Evolutionary conservation across 805 yeast genomes (phyloP), one percentile per base, ranked within the genome.

Genomic region (Yarrowia porcina): DNA sequence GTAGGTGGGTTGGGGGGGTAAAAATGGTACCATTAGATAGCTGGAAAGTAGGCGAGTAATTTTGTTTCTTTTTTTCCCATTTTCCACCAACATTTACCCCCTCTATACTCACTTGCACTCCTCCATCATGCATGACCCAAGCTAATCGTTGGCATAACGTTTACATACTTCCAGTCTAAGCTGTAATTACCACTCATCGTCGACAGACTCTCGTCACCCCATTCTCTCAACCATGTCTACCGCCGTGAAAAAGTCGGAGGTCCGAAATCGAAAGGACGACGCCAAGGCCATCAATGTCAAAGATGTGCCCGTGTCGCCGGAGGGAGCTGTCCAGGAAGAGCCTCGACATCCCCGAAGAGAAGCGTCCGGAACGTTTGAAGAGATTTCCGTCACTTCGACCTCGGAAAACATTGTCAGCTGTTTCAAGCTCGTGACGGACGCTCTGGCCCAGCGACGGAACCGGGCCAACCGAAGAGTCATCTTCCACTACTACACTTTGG

Each of bases 371-470:
- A 39, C 61, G 6, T 56, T 56, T 41, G 61, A 56, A 39, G 61
- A 56, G 49, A 56, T 56, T 21, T 56, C 61, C 36, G 61, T 56
- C 39, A 56, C 61, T 9, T 56, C 61, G 12, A 56, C 64, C 17
- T 36, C 54, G 28, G 50, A 27, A 10, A 39, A 52, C 42, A 44
- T 42, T n/a, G 61, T 36, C 28, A 25, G 42, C 20, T 52, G 56
- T 13, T 63, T 63, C 50, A 63, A 63, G 42, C 57, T 63, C 20
- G 41, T 63, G 12, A 45, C 65, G 12, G 65, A 63, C 25, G 63
- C 64, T 13, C 50, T 54, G n/a, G 65, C 65, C 4, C 65, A 63
- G 50, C 64, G 65, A 18, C 65, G 64, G 17, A 63, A 63, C 36
- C 32, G 45, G 15, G 65, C 56, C 33, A 63, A 63, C 52, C 47